Conservation (phyloP, 2,329 filamentous ascomycete genomes). For the Alternaria brassicicola region DNA sequence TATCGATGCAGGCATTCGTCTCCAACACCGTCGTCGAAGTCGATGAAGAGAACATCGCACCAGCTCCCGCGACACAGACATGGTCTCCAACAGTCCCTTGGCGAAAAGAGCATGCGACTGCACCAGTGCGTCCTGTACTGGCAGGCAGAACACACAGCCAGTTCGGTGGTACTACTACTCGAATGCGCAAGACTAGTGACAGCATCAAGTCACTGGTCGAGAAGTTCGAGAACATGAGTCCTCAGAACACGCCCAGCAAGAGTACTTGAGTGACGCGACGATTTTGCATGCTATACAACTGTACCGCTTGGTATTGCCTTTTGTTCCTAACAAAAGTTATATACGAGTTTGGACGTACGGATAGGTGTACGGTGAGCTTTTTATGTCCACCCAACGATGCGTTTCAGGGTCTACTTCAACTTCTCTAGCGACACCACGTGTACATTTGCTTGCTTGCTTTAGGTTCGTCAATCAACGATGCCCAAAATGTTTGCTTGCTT, state of each 20-base stretch:
- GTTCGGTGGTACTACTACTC: neutral
- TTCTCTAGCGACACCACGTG: neutral
- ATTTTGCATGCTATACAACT: neutral
- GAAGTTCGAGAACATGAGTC: neutral
- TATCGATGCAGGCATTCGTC: neutral
- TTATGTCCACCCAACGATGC: neutral
- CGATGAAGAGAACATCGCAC: neutral
- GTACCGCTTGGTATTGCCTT: neutral
- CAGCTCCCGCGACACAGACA: neutral
- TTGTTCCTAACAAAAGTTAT: neutral
- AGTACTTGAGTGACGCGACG: neutral
- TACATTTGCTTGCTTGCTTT: neutral
- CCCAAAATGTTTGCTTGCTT: neutral
- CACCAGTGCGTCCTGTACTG: neutral
- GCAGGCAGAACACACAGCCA: neutral
- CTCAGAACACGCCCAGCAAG: neutral
- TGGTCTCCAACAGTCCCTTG: neutral
- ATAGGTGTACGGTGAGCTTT: neutral
- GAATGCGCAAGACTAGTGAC: neutral
- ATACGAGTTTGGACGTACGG: neutral
- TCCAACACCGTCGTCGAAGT: neutral
- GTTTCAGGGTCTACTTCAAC: neutral
- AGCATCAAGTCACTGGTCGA: constrained; percentile 4
- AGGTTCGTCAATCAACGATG: neutral
- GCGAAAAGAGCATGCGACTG: neutral